A percentile compares a stretch with the other conserved stretches of the same genome.
Conservation (phyloP, 192 early-diverging fungal species). For the Entomortierella chlamydospora region DNA sequence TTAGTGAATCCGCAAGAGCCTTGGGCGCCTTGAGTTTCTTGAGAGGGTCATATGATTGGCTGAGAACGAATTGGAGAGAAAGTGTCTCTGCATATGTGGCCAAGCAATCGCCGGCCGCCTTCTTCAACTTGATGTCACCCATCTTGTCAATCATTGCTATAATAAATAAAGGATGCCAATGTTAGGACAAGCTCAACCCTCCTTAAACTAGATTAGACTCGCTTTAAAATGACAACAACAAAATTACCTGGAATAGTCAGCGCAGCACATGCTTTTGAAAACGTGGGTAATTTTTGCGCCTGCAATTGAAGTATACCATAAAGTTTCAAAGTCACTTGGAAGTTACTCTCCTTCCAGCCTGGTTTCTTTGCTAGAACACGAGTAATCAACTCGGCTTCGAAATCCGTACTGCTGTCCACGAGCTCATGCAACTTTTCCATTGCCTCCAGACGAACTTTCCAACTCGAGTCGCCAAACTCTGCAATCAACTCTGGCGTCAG, state of each 20-base stretch:
- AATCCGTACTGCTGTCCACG: slow-evolving; percentile 61
- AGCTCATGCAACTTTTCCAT: slow-evolving; percentile 82
- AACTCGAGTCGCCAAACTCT: slow-evolving; percentile 76
- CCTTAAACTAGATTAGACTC: neutral
- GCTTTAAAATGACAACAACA: neutral
- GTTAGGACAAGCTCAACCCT: no score
- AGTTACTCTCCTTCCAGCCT: slow-evolving; percentile 98
- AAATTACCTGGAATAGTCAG: slow-evolving; percentile 71
- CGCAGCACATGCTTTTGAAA: slow-evolving; percentile 78
- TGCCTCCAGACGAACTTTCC: slow-evolving; percentile 90
- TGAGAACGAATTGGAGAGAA: slow-evolving; percentile 85
- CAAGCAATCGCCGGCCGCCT: slow-evolving; percentile 83
- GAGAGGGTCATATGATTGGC: slow-evolving; percentile 80
- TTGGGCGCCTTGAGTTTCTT: slow-evolving; percentile 91
- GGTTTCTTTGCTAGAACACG: slow-evolving; percentile 85
- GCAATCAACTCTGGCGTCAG: slow-evolving; percentile 70
- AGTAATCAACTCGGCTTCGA: slow-evolving; percentile 87
- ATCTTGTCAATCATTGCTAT: slow-evolving; percentile 89
- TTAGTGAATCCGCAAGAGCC: slow-evolving; percentile 84
- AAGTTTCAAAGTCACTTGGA: slow-evolving; percentile 86
- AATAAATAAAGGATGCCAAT: neutral
- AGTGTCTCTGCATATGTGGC: slow-evolving; percentile 79
- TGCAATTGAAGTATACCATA: slow-evolving; percentile 81
- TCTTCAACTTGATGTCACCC: slow-evolving; percentile 95
- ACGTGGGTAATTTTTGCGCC: slow-evolving; percentile 70